Percentiles rank a stretch among this genome's conserved stretches.
Evolutionary conservation across 148 eudicot species (phyloP).

Genomic region (Fagopyrum esculentum): DNA sequence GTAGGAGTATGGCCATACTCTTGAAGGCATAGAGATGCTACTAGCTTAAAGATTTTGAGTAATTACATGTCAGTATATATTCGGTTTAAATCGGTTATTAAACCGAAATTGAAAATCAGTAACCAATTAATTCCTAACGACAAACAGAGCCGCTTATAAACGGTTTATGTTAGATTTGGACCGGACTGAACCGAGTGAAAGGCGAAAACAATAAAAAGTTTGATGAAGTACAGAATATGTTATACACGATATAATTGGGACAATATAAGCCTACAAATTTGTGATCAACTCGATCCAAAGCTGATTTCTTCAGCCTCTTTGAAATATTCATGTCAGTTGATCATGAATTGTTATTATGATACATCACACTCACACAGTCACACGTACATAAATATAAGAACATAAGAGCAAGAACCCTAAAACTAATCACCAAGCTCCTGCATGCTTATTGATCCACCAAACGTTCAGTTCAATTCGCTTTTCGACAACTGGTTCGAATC

Average conservation of each 20-base stretch:
- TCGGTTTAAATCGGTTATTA: too few relatives aligned
- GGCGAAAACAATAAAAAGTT: not conserved
- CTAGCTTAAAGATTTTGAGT: too few relatives aligned
- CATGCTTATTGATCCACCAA: not conserved
- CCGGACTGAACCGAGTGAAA: not conserved
- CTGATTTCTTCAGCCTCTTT: not conserved
- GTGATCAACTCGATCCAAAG: not conserved
- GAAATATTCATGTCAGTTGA: not conserved
- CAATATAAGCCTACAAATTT: not conserved
- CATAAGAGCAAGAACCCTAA: not conserved
- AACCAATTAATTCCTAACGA: too few relatives aligned
- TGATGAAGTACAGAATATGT: not conserved
- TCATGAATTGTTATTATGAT: not conserved
- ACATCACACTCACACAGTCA: not conserved
- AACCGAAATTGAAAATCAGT: too few relatives aligned
- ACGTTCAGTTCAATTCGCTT: slow-evolving; percentile 18
- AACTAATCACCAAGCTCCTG: not conserved
- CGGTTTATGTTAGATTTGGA: too few relatives aligned
- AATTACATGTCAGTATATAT: too few relatives aligned
- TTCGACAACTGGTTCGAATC: slow-evolving; percentile 54
- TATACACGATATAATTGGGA: not conserved
- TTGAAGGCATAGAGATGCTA: too few relatives aligned
- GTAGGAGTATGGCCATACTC: too few relatives aligned
- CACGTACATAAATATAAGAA: not conserved
- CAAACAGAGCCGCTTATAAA: too few relatives aligned